phyloP scores from a whole-genome alignment of 805 yeast genomes.

The Wickerhamiella alocasiicola region DNA sequence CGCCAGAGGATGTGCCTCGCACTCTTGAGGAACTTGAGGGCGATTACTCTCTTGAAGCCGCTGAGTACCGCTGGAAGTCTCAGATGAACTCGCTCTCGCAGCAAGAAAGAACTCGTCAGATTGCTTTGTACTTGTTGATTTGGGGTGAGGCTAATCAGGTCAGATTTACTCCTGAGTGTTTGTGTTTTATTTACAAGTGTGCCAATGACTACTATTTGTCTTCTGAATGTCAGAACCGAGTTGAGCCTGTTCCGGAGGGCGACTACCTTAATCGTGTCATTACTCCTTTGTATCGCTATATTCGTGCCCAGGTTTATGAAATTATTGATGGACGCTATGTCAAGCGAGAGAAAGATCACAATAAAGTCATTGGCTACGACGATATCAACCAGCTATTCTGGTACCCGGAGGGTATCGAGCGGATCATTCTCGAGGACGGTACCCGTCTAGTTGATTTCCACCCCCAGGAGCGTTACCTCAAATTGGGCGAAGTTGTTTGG shows the following conservation, averaged over 20 bases:
- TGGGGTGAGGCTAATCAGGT: slow-evolving; percentile 82
- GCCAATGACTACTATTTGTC: slow-evolving; percentile 82
- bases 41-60: slow-evolving; percentile 55
- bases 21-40: slow-evolving; percentile 57
- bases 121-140: slow-evolving; percentile 48
- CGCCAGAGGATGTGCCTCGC: slow-evolving; percentile 44
- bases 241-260: slow-evolving; percentile 37
- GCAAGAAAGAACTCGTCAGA: slow-evolving; percentile 48
- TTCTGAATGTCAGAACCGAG: slow-evolving; percentile 75
- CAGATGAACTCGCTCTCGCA: slow-evolving; percentile 45
- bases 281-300: slow-evolving; percentile 69
- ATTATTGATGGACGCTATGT: slow-evolving; percentile 41
- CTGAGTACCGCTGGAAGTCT: slow-evolving; percentile 69
- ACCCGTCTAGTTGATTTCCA: slow-evolving; percentile 84
- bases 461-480: slow-evolving; percentile 73
- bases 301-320: slow-evolving; percentile 58
- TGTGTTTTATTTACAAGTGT: slow-evolving; percentile 91
- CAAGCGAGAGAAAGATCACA: slow-evolving; percentile 59
- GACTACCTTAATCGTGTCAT: slow-evolving; percentile 84
- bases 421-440: slow-evolving; percentile 85
- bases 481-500: slow-evolving; percentile 91
- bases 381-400: slow-evolving; percentile 98
- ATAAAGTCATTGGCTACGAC: slow-evolving; percentile 64
- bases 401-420: slow-evolving; percentile 98
- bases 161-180: slow-evolving; percentile 79